A percentile compares a stretch with the other conserved stretches of the same genome.
These are phyloP conservation scores for Amanita polypyramis DNA, from an alignment of 768 basidiomycete genomes.

Conservation along the genomic window DNA sequence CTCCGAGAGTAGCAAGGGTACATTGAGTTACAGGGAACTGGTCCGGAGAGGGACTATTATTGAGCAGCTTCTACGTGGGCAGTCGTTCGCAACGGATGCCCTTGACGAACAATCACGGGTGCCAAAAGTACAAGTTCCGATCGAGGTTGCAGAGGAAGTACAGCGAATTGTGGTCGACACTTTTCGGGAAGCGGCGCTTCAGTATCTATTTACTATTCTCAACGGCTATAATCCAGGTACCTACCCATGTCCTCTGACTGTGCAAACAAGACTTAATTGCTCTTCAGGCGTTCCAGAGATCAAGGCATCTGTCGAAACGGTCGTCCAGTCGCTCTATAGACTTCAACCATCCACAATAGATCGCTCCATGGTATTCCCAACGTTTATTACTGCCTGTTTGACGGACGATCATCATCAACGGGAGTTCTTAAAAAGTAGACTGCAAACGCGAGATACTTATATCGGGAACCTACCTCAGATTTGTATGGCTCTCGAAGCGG, in stretches of 20 bases:
- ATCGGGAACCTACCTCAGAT: slow-evolving; percentile 53
- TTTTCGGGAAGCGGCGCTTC: slow-evolving; percentile 53
- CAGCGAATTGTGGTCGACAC: slow-evolving; percentile 40
- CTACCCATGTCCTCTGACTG: slow-evolving; percentile 11
- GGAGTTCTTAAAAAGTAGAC: slow-evolving; percentile 46
- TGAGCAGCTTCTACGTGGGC: slow-evolving; percentile 51
- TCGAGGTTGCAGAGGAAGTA: slow-evolving; percentile 31
- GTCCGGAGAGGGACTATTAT: slow-evolving; percentile 63
- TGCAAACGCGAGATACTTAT: slow-evolving; percentile 43
- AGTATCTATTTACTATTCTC: slow-evolving; percentile 64
- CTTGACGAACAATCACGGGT: slow-evolving; percentile 22
- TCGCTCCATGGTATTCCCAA: slow-evolving; percentile 60
- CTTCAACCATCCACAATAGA: slow-evolving; percentile 52
- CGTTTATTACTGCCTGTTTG: slow-evolving; percentile 66
- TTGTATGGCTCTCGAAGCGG: slow-evolving; percentile 51
- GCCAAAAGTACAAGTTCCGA: slow-evolving; percentile 18
- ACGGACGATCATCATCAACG: slow-evolving; percentile 51
- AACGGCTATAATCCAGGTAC: slow-evolving; percentile 63
- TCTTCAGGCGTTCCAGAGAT: slow-evolving; percentile 63
- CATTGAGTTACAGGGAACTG: slow-evolving; percentile 65
- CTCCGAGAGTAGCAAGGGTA: slow-evolving; percentile 49
- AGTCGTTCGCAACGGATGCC: slow-evolving; percentile 21
- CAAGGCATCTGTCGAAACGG: slow-evolving; percentile 38
- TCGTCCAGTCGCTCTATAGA: slow-evolving; percentile 42
- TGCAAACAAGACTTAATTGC: background rate